Evolutionary conservation across 208 protist genomes (phyloP).

Genomic region (Leishmania amazonensis): DNA sequence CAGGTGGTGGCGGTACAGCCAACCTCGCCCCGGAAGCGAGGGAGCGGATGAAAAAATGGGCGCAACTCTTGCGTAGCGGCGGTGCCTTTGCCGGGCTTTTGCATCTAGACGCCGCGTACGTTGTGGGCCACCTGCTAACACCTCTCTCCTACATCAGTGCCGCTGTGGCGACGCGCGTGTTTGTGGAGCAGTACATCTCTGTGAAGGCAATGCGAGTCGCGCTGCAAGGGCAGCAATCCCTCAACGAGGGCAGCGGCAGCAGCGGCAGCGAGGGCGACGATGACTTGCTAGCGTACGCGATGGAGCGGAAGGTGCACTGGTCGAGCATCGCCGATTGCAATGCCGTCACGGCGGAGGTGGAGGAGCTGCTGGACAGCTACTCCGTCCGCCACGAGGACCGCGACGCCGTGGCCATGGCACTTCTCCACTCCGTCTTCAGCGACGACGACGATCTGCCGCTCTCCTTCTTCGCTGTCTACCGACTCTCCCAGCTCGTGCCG

Average conservation of each 20-base stretch:
- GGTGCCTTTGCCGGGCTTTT: slow-evolving; percentile 41
- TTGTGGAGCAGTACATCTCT: slow-evolving; percentile 77
- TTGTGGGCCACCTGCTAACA: slow-evolving; percentile 26
- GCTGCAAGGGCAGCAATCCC: slow-evolving; percentile 21
- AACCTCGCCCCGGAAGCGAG: slow-evolving; percentile 38
- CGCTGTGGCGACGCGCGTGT: slow-evolving; percentile 64
- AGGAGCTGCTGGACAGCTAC: slow-evolving; percentile 49
- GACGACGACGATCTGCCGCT: slow-evolving; percentile 24
- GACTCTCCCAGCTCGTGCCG: slow-evolving; percentile 65
- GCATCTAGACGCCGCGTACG: slow-evolving; percentile 22
- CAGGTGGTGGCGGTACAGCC: slow-evolving; percentile 1
- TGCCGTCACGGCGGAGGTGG: slow-evolving; percentile 40
- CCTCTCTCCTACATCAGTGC: slow-evolving; percentile 44
- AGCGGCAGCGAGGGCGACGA: slow-evolving; percentile 1
- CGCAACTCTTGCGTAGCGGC: slow-evolving; percentile 34
- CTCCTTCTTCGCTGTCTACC: slow-evolving; percentile 48
- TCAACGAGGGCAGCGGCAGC: neutral
- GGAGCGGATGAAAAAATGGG: slow-evolving; percentile 41
- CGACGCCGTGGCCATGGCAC: slow-evolving; percentile 40
- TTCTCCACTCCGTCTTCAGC: slow-evolving; percentile 41
- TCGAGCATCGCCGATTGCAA: slow-evolving; percentile 43
- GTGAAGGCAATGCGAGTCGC: slow-evolving; percentile 74
- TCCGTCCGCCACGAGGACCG: slow-evolving; percentile 35
- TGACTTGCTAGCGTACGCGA: slow-evolving; percentile 42
- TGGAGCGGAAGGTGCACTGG: slow-evolving; percentile 62